Base-by-base conservation (phyloP, 176 grass and related monocot species). In the Aegilops sharonensis region DNA sequence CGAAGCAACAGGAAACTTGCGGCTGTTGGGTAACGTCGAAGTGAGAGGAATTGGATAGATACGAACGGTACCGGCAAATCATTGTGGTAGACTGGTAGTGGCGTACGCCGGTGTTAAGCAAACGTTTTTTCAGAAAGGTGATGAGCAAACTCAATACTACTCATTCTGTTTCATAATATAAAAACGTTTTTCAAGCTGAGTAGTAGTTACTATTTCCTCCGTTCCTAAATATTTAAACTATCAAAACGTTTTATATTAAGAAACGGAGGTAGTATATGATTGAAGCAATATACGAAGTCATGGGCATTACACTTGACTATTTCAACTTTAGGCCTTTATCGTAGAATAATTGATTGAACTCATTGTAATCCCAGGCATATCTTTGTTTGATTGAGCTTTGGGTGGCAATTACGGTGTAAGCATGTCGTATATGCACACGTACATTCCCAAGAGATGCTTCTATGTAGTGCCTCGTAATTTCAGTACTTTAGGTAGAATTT, bases 241-340 rank as follows among this genome's bases (percentile, higher is more conserved):
- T 15, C 12, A 50, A 15, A 5, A 50, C 13, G 4, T 50, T 4
- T 50, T 50, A 50, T 14, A 15, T 50, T 50, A 1, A 14, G 47
- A 14, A 1, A 50, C 1, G 4, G 4, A 50, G 1, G 13, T 14
- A 50, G 47, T 52, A 60, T 14, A 35, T 50, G 76, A 61, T 71
- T 42, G 36, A 82, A 86, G 86, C 80, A 83, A 66, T 52, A 72
- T 87, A 36, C 76, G 32, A 2, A 43, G 27, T 25, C 62, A 29
- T 31, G 21, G 69, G 9, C 39, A 15, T 32, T 36, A 85, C 39
- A 47, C 35, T 25, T 59, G 47, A 12, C 3, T 32, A 77, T 45
- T 37, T 40, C 73, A 40, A 60, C 54, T 29, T 68, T 54, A 84
- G 37, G 60, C 54, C 54, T 39, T 69, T 52, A 64, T 81, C 62